Percentiles rank a stretch among this genome's conserved stretches.
These are phyloP conservation scores for Naganishia albida DNA, from an alignment of 1,284 basidiomycete genomes.

Conservation along the genomic window DNA sequence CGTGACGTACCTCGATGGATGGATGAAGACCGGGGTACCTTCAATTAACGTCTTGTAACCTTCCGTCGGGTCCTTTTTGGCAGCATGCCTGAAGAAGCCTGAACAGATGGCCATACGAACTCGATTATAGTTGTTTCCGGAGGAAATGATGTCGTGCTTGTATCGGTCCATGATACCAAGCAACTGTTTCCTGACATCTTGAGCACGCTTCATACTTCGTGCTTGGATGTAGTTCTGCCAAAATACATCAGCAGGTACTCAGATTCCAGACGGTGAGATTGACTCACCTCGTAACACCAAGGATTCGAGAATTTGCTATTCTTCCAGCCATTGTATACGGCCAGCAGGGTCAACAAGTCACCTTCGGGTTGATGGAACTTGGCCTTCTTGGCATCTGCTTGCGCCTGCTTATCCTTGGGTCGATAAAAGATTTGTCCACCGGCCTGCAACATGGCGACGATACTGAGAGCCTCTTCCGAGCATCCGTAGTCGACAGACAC, in stretches of 20 bases:
- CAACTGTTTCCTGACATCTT: conserved; percentile 95
- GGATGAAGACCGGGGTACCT: conserved; percentile 95
- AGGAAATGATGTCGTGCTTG: conserved; percentile 90
- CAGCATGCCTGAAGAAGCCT: conserved; percentile 85
- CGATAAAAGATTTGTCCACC: conserved; percentile 97
- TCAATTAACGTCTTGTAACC: conserved; percentile 99
- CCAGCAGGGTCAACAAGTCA: conserved; percentile 89
- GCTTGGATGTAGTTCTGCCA: conserved; percentile 89
- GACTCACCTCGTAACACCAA: conserved; percentile 76
- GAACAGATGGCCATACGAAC: conserved; percentile 81
- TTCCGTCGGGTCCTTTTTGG: conserved; percentile 70
- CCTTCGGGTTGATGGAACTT: conserved; percentile 98
- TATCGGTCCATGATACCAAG: conserved; percentile 99
- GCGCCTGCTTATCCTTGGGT: conserved; percentile 97
- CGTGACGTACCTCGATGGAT: conserved; percentile 56
- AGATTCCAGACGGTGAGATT: not conserved
- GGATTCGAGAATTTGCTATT: conserved; percentile 91
- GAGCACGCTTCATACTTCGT: conserved; percentile 92
- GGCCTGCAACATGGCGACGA: conserved; percentile 91
- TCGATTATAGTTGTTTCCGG: conserved; percentile 84
- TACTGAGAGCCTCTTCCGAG: conserved; percentile 93
- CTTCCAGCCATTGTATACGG: conserved; percentile 99
- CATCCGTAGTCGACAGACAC: conserved; percentile 96
- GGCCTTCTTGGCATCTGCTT: conserved; percentile 98
- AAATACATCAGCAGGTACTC: conserved; percentile 4